Percentiles rank a stretch among this genome's conserved stretches.
These are phyloP conservation scores for Colletotrichum lini DNA, from an alignment of 2,329 filamentous ascomycete species.

Conservation along the genomic window DNA sequence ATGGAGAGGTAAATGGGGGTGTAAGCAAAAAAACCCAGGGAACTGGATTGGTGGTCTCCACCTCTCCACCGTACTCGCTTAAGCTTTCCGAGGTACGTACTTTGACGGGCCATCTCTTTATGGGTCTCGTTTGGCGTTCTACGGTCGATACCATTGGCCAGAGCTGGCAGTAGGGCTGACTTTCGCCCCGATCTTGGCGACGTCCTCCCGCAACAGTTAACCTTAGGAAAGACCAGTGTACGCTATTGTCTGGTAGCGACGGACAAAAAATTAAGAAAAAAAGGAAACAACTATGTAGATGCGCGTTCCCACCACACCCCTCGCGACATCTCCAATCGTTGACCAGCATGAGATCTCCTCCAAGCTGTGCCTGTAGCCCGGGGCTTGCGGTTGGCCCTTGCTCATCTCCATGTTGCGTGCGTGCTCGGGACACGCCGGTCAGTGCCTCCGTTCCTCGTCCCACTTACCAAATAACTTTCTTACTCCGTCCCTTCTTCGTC, in stretches of 20 bases:
- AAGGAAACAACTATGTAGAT: conserved; percentile 12
- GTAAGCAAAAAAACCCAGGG: neutral
- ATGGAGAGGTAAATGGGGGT: neutral
- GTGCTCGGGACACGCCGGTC: neutral
- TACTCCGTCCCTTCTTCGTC: too few species aligned
- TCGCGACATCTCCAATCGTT: neutral
- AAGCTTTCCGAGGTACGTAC: neutral
- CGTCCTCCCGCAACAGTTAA: neutral
- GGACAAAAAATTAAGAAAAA: too few species aligned
- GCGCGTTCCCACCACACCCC: neutral
- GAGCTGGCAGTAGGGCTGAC: neutral
- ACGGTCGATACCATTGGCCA: neutral
- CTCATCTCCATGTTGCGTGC: neutral
- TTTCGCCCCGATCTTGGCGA: neutral
- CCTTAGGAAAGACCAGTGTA: too few species aligned
- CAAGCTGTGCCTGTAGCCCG: neutral
- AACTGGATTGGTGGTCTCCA: neutral
- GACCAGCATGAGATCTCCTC: neutral
- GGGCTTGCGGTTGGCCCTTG: neutral
- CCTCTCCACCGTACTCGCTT: conserved; percentile 30
- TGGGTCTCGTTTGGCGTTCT: neutral
- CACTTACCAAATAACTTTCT: too few species aligned
- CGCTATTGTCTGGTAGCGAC: too few species aligned
- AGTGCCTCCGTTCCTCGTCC: neutral
- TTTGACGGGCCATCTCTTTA: neutral